Evolutionary conservation across 2,329 filamentous ascomycete species (phyloP).

Genomic region (Fusarium sp.): DNA sequence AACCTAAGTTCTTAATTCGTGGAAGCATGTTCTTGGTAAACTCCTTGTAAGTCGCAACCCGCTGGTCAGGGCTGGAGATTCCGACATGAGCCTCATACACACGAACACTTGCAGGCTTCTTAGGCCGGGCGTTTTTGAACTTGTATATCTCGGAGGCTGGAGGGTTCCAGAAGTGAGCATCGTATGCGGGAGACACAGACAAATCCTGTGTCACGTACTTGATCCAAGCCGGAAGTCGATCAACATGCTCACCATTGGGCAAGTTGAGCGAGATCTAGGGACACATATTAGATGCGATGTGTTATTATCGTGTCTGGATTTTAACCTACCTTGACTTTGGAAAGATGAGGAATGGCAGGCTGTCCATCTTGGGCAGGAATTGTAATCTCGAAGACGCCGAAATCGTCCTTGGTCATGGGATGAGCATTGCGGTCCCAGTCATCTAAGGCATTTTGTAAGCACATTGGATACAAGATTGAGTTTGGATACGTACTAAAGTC

Average conservation of each 20-base stretch:
- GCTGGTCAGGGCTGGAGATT: constrained; percentile 90
- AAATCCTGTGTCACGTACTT: constrained; percentile 96
- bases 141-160: constrained; percentile 77
- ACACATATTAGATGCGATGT: constrained; percentile 4
- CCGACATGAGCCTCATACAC: constrained; percentile 99
- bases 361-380: constrained; percentile 78
- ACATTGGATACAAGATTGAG: background rate
- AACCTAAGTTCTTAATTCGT: constrained; percentile 87
- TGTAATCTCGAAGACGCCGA: constrained; percentile 86
- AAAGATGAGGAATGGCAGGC: constrained; percentile 87
- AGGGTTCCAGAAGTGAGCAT: constrained; percentile 97
- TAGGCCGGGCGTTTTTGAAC: constrained; percentile 84
- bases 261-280: constrained; percentile 82
- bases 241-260: constrained; percentile 80
- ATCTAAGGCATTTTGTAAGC: constrained; percentile 62
- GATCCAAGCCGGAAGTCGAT: constrained; percentile 95
- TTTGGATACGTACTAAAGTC: constrained; percentile 79
- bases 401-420: constrained; percentile 86
- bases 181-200: constrained; percentile 87
- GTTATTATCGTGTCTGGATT: background rate
- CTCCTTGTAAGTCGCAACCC: constrained; percentile 94
- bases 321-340: constrained; percentile 85
- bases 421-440: constrained; percentile 86
- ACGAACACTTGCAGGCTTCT: constrained; percentile 84
- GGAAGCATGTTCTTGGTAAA: constrained; percentile 94